Evolutionary conservation across 805 yeast species (phyloP), one percentile per base, ranked within the genome.

Genomic region (Teunomyces stri): DNA sequence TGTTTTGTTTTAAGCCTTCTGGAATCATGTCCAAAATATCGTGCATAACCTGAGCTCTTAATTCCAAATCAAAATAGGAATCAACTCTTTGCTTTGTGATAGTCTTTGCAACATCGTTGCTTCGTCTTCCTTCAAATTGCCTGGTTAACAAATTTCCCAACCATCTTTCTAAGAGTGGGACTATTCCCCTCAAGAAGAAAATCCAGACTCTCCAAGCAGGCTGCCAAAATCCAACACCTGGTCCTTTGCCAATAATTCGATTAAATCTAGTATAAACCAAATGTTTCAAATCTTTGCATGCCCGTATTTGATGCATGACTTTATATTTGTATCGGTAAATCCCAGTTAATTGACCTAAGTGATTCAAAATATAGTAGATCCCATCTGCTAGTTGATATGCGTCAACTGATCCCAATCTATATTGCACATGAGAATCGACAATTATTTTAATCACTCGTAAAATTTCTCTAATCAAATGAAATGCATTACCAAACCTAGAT

Each of bases 151-250:
- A 71, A 55, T 94, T 94, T 1, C 96, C 96, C 27, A 94, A 71
- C 99, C 99, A 94, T 64, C 97, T 74, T 65, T 94, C 99, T 13
- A 94, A 70, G 44, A 94, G 66, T 0, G 99, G 99, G 20, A 90
- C 85, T 13, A 84, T 84, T 15, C 99, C 99, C 56, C 99, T 76
- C 69, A 94, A 67, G 65, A 92, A 92, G 45, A 83, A 87, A 1
- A 94, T 72, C 99, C 99, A 94, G 1, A 91, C 92, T 55, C 97
- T 74, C 99, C 98, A 94, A 0, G 97, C 88, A 0, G 99, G 99
- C 61, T 94, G 98, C 99, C 99, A 94, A 64, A 94, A 87, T 1
- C 99, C 99, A 70, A 96, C 88, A 0, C 99, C 99, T 1, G 99
- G 98, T 2, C 99, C 99, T 61, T 92, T 94, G 0, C 97, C 97